phyloP scores from a whole-genome alignment of 257 asterid genomes.

The Nicotiana knightiana region DNA sequence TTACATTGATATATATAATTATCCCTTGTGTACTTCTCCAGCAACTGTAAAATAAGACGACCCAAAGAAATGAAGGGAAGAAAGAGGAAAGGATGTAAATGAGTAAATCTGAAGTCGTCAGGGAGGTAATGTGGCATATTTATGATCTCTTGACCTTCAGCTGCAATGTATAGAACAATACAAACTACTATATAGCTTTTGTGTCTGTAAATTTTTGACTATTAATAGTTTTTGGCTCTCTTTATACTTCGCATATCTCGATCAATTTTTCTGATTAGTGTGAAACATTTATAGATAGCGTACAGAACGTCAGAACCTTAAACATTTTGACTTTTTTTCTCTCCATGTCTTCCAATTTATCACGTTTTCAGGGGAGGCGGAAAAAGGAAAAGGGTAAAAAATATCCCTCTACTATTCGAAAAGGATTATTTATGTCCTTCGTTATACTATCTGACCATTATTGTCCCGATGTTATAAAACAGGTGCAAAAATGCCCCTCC shows the following conservation, averaged over 20 bases:
- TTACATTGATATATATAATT: background rate
- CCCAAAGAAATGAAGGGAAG: constrained; percentile 1
- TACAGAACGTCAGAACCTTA: too few species aligned
- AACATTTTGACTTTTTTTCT: too few species aligned
- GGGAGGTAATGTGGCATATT: constrained; percentile 4
- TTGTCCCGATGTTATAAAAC: too few species aligned
- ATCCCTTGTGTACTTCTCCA: background rate
- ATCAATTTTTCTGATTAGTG: background rate
- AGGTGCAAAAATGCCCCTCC: too few species aligned
- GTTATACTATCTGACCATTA: too few species aligned
- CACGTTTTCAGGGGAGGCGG: background rate
- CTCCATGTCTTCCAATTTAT: background rate
- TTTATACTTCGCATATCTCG: background rate
- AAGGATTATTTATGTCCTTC: too few species aligned
- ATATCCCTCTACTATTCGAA: too few species aligned
- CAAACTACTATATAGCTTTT: constrained; percentile 6
- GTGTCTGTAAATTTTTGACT: background rate
- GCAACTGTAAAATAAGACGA: constrained; percentile 1
- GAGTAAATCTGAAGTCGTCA: background rate
- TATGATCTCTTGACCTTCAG: constrained; percentile 11
- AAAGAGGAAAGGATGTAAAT: constrained; percentile 3
- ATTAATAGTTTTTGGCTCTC: background rate
- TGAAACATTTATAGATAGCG: too few species aligned
- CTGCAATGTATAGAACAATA: constrained; percentile 5
- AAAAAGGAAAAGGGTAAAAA: too few species aligned